Base-by-base conservation (phyloP, 1,139 yeast species). In the Kazachstania sp. region DNA sequence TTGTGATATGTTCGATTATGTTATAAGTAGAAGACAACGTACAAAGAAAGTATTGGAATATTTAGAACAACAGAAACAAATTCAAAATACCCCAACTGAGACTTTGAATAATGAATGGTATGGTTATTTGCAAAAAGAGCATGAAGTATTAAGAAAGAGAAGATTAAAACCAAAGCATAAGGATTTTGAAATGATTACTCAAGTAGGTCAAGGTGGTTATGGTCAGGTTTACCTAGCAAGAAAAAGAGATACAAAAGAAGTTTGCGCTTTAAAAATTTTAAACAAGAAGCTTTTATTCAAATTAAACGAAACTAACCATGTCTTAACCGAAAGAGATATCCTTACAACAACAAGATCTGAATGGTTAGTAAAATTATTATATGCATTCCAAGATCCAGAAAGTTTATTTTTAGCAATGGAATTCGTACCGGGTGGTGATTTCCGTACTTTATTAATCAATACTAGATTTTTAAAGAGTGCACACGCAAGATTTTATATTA, bases 171-270 rank as follows among this genome's bases (percentile, higher is more conserved):
- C 97, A 42, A 86, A 85, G 64, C 92, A 88, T 64, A 90, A 88
- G 58, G 98, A 94, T 66, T 94, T 94, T 65, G 94, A 88, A 65
- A 86, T 90, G 74, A 82, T 94, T 52, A 92, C 98, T 3, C 98
- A 94, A 70, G 97, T 94, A 34, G 98, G 99, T 26, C 98, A 94
- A 71, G 99, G 99, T 61, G 98, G 99, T 3, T 94, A 94, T 63
- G 99, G 99, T 23, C 95, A 88, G 69, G 98, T 94, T 16, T 94
- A 86, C 60, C 72, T 94, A 55, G 97, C 99, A 1, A 78, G 92
- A 56, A 94, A 94, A 71, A 83, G 83, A 57, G 99, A 94, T 62
- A 88, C 97, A 4, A 80, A 84, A 56, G 99, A 94, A 68, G 84
- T 94, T 43, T 92, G 97, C 68, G 99, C 99, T 1, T 74, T 94